Evolutionary conservation across 192 early-diverging fungal species (phyloP).

Genomic region (Spizellomyces sp.): DNA sequence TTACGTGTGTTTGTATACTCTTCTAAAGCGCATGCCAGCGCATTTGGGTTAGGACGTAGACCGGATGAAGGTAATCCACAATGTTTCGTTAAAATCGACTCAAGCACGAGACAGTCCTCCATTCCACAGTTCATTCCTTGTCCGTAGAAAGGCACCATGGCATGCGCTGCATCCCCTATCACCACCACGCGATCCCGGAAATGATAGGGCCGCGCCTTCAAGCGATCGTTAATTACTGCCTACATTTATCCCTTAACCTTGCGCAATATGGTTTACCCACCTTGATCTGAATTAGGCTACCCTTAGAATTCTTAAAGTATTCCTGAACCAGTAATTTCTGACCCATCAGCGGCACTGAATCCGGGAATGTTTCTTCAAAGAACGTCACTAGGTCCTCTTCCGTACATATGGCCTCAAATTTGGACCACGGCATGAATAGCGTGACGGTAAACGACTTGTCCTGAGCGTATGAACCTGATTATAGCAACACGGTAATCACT

Average conservation of each 20-base stretch:
- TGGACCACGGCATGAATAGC: conserved; percentile 90
- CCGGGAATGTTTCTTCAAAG: conserved; percentile 75
- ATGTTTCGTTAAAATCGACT: conserved; percentile 49
- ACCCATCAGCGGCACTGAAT: conserved; percentile 80
- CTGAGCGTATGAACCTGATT: conserved; percentile 36
- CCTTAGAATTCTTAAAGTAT: conserved; percentile 84
- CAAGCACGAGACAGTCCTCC: conserved; percentile 82
- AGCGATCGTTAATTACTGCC: neutral
- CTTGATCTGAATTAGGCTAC: conserved; percentile 81
- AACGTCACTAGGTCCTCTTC: conserved; percentile 65
- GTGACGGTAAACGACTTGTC: conserved; percentile 95
- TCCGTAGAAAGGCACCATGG: conserved; percentile 98
- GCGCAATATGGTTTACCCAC: conserved; percentile 28
- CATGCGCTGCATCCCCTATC: conserved; percentile 94
- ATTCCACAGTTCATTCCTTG: conserved; percentile 98
- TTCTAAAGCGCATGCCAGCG: conserved; percentile 63
- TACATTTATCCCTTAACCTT: neutral
- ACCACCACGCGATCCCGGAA: conserved; percentile 76
- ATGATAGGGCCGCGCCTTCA: conserved; percentile 78
- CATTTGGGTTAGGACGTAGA: neutral
- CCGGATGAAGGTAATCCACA: conserved; percentile 23
- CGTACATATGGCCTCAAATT: conserved; percentile 75
- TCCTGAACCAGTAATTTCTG: conserved; percentile 68
- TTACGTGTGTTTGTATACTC: conserved; percentile 72
- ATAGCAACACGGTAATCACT: neutral